Evolutionary conservation across 352 stramenopile species (phyloP).

Genomic region (Pythium brachiatum): DNA sequence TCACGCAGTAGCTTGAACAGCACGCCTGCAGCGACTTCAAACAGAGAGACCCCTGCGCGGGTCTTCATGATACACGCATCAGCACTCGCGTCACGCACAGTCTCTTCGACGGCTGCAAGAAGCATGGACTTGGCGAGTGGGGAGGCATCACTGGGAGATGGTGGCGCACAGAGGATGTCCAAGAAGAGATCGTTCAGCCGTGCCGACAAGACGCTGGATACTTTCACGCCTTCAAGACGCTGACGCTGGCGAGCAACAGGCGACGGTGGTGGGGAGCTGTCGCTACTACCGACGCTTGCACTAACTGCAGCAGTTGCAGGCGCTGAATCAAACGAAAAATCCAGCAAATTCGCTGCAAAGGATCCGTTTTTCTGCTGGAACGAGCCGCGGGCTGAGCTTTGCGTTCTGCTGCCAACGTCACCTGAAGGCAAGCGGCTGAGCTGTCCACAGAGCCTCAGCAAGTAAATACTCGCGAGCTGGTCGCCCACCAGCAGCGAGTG

Average conservation of each 20-base stretch:
- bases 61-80: slow-evolving; percentile 51
- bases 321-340: slow-evolving; percentile 47
- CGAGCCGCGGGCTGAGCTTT: background rate
- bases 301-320: background rate
- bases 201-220: slow-evolving; percentile 36
- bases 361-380: slow-evolving; percentile 16
- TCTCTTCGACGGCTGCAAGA: slow-evolving; percentile 59
- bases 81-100: slow-evolving; percentile 34
- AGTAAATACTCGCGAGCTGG: slow-evolving; percentile 58
- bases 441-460: slow-evolving; percentile 57
- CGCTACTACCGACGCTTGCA: background rate
- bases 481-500: slow-evolving; percentile 52
- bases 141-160: slow-evolving; percentile 17
- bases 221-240: slow-evolving; percentile 43
- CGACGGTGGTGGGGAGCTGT: slow-evolving; percentile 33
- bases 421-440: slow-evolving; percentile 44
- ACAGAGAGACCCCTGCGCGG: slow-evolving; percentile 42
- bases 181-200: slow-evolving; percentile 55
- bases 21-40: slow-evolving; percentile 50
- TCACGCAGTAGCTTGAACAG: slow-evolving; percentile 37
- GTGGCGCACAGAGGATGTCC: slow-evolving; percentile 38
- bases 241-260: slow-evolving; percentile 27
- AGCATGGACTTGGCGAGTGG: slow-evolving; percentile 33
- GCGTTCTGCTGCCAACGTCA: background rate
- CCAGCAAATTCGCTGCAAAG: slow-evolving; percentile 34